phyloP scores from a whole-genome alignment of 2,329 filamentous ascomycete genomes.

The Chrysoporthe austroafricana region DNA sequence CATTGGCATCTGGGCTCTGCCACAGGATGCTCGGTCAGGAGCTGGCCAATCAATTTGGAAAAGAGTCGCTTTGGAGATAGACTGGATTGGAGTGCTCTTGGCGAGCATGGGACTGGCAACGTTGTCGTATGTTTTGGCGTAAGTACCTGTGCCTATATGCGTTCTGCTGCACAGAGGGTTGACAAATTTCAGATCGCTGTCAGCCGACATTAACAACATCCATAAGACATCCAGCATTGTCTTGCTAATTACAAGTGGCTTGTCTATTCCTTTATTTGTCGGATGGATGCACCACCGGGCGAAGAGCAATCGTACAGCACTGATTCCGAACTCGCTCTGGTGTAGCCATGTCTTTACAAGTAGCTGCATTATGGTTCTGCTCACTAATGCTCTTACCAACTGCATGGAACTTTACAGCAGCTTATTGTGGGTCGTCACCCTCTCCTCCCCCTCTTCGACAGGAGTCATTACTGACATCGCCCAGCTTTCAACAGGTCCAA shows the following conservation, averaged over 20 bases:
- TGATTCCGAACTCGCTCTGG: conserved; percentile 68
- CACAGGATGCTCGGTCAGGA: conserved; percentile 35
- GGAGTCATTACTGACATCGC: conserved; percentile 21
- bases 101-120: conserved; percentile 51
- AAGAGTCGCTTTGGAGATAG: conserved; percentile 47
- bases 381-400: conserved; percentile 51
- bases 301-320: conserved; percentile 48
- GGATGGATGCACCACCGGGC: conserved; percentile 58
- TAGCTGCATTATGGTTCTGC: conserved; percentile 54
- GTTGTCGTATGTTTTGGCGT: conserved; percentile 59
- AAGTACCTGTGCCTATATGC: conserved; percentile 33
- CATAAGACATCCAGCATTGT: conserved; percentile 48
- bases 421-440: conserved; percentile 47
- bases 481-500: conserved; percentile 56
- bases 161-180: background rate
- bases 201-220: conserved; percentile 46
- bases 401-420: conserved; percentile 52
- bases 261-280: conserved; percentile 53
- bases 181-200: conserved; percentile 38
- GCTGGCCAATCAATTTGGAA: conserved; percentile 25
- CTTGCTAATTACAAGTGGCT: conserved; percentile 46
- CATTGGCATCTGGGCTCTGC: conserved; percentile 42
- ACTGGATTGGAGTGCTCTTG: conserved; percentile 57
- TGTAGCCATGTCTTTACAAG: conserved; percentile 58
- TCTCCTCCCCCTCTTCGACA: background rate